Evolutionary conservation across 2,329 filamentous ascomycete genomes (phyloP).

Genomic region (Phaeophleospora eucalypticola): DNA sequence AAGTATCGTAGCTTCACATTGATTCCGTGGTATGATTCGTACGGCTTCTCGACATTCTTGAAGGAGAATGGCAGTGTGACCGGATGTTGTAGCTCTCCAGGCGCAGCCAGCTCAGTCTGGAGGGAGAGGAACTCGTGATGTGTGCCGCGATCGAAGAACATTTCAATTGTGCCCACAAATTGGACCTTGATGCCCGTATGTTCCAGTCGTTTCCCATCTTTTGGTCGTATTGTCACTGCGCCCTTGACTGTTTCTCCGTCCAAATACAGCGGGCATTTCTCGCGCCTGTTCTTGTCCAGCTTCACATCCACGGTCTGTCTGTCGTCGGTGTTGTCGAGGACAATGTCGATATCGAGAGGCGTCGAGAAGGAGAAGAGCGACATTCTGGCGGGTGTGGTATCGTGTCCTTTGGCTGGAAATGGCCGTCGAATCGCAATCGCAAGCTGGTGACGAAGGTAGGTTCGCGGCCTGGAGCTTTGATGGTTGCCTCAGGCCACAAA

Average conservation of each 20-base stretch:
- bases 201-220: conserved; percentile 96
- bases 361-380: conserved; percentile 94
- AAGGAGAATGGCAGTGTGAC: conserved; percentile 99
- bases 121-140: conserved; percentile 98
- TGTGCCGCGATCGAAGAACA: conserved; percentile 99
- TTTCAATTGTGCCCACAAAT: conserved; percentile 98
- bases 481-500: too few species aligned
- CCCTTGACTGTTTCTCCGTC: conserved; percentile 98
- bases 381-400: conserved; percentile 51
- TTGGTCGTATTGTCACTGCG: conserved; percentile 87
- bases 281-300: conserved; percentile 94
- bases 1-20: conserved; percentile 99
- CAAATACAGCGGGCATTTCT: conserved; percentile 95
- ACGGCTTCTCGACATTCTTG: conserved; percentile 99
- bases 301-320: conserved; percentile 95
- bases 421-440: neutral
- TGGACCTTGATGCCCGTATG: conserved; percentile 99
- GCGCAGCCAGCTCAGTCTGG: conserved; percentile 92
- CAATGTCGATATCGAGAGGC: conserved; percentile 97
- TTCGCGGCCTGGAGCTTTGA: too few species aligned
- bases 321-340: conserved; percentile 91
- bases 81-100: conserved; percentile 95
- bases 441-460: neutral
- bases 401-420: neutral
- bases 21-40: conserved; percentile 99